Evolutionary conservation across 495 filamentous ascomycete species (phyloP).

Genomic region (Hypoxylon subgilvum): DNA sequence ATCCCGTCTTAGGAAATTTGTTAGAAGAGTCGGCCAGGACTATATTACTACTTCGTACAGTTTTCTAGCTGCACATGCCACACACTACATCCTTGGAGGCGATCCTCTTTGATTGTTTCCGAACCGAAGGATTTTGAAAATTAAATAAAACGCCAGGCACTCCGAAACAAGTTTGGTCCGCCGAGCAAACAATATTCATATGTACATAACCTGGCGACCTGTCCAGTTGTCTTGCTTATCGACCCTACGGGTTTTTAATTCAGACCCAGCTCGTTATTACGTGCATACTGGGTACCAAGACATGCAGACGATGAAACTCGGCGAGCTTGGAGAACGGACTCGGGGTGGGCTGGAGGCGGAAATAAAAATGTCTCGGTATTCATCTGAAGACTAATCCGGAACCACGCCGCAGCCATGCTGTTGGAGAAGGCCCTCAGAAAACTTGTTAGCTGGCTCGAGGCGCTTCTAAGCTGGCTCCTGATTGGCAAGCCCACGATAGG

Average conservation of each 20-base stretch:
- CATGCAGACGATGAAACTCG: background rate
- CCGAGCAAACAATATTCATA: slow-evolving; percentile 4
- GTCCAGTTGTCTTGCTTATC: slow-evolving; percentile 11
- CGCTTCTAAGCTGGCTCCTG: slow-evolving; percentile 6
- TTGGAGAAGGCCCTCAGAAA: slow-evolving; percentile 15
- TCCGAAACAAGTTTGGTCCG: slow-evolving; percentile 15
- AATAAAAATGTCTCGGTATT: slow-evolving; percentile 13
- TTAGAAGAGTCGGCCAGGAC: too few species aligned
- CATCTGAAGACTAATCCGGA: slow-evolving; percentile 1
- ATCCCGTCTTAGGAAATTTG: too few species aligned
- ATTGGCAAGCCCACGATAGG: slow-evolving; percentile 19
- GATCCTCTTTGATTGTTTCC: slow-evolving; percentile 17
- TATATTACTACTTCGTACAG: too few species aligned
- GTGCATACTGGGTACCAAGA: slow-evolving; percentile 7
- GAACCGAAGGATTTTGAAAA: slow-evolving; percentile 31
- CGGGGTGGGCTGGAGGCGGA: background rate
- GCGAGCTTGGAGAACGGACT: background rate
- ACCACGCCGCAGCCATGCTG: slow-evolving; percentile 21
- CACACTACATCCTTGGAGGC: background rate
- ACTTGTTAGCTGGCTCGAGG: background rate
- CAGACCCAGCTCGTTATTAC: background rate
- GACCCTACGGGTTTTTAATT: slow-evolving; percentile 20
- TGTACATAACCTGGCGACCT: too few species aligned
- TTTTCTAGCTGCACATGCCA: too few species aligned
- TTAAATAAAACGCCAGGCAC: background rate